A percentile compares a stretch with the other conserved stretches of the same genome.
Evolutionary conservation across 2,329 filamentous ascomycete species (phyloP).

Genomic region (Tolypocladium cylindrosporum): DNA sequence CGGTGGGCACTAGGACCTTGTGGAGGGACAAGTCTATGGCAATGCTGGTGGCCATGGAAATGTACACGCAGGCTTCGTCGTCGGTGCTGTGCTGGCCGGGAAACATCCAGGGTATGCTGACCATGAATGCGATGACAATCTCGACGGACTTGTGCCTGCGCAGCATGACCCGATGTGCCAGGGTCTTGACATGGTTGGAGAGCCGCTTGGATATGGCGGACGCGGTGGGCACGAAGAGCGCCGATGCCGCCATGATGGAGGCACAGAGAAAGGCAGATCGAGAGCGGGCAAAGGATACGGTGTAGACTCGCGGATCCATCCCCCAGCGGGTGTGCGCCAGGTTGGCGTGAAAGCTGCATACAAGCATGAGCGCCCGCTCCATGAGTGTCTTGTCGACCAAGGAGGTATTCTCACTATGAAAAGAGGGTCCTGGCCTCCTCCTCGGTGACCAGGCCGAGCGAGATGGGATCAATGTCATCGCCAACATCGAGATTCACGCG

Average conservation of each 20-base stretch:
- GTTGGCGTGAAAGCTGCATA: conserved; percentile 53
- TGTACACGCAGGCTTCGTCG: conserved; percentile 63
- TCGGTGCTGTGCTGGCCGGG: conserved; percentile 58
- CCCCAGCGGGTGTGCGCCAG: conserved; percentile 67
- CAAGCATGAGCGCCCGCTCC: background rate
- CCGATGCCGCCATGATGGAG: conserved; percentile 58
- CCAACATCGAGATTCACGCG: conserved; percentile 54
- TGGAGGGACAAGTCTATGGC: conserved; percentile 61
- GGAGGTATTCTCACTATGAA: conserved; percentile 40
- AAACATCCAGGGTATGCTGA: conserved; percentile 68
- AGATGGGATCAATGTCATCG: conserved; percentile 56
- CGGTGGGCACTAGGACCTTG: conserved; percentile 53
- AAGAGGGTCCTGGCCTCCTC: conserved; percentile 57
- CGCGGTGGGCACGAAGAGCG: conserved; percentile 55
- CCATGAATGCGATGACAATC: conserved; percentile 65
- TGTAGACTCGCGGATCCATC: conserved; percentile 58
- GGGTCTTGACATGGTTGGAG: conserved; percentile 50
- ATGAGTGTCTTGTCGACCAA: background rate
- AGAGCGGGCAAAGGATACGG: conserved; percentile 51
- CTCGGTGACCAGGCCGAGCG: conserved; percentile 57
- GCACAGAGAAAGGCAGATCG: conserved; percentile 64
- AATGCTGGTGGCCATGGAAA: conserved; percentile 59
- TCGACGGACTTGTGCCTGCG: conserved; percentile 59
- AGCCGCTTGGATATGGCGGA: conserved; percentile 56
- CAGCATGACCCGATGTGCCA: conserved; percentile 52